phyloP scores from a whole-genome alignment of 2,329 filamentous ascomycete genomes.

The Colletotrichum sp. region DNA sequence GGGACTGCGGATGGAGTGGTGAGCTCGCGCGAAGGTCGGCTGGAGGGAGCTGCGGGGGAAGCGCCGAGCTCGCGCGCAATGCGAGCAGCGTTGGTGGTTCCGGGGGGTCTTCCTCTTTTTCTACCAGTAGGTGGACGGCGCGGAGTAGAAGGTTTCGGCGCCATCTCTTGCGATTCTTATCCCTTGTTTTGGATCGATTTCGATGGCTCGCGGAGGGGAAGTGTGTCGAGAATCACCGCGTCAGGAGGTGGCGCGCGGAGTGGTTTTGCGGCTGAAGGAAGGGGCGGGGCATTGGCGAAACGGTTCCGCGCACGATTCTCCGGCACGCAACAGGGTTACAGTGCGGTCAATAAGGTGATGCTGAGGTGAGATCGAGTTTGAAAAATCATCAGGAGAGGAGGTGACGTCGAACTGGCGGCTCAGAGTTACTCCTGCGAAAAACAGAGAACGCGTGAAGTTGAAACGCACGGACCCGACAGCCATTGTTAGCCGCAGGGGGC shows the following conservation, averaged over 20 bases:
- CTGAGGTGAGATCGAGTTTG: constrained; percentile 11
- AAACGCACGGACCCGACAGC: constrained; percentile 32
- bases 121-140: constrained; percentile 47
- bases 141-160: constrained; percentile 40
- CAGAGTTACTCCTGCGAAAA: constrained; percentile 35
- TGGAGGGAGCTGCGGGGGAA: constrained; percentile 33
- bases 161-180: constrained; percentile 28
- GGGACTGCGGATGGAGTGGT: constrained; percentile 1
- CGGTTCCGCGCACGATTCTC: constrained; percentile 18
- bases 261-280: constrained; percentile 21
- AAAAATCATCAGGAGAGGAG: constrained; percentile 30
- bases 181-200: background rate
- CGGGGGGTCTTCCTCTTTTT: constrained; percentile 52
- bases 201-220: constrained; percentile 7
- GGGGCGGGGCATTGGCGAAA: constrained; percentile 23
- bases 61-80: constrained; percentile 41
- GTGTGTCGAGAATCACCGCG: constrained; percentile 25
- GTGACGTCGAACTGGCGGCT: constrained; percentile 39
- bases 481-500: constrained; percentile 18
- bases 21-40: constrained; percentile 37
- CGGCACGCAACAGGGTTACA: constrained; percentile 23
- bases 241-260: constrained; percentile 26
- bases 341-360: constrained; percentile 14
- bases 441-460: constrained; percentile 48
- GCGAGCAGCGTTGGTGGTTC: constrained; percentile 46